phyloP scores from a whole-genome alignment of 768 basidiomycete genomes.

The Ramaria sp. region DNA sequence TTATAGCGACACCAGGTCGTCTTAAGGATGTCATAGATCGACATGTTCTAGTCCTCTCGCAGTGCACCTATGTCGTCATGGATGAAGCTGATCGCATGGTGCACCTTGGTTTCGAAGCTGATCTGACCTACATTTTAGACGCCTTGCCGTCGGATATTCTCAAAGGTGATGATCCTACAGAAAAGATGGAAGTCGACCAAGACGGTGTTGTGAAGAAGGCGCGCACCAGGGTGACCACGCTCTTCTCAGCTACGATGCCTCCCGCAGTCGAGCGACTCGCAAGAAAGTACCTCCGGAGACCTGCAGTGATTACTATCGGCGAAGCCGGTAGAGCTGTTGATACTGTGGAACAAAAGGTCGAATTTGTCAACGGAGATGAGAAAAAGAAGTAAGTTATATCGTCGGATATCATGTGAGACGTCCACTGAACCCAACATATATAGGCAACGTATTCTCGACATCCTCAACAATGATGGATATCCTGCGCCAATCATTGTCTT shows the following conservation, averaged over 20 bases:
- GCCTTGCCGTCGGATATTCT: conserved; percentile 79
- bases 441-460: conserved; percentile 80
- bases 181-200: conserved; percentile 72
- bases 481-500: conserved; percentile 94
- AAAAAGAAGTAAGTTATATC: conserved; percentile 79
- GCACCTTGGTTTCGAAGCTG: conserved; percentile 90
- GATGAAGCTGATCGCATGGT: conserved; percentile 99
- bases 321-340: conserved; percentile 97
- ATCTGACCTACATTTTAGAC: conserved; percentile 91
- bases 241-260: conserved; percentile 99
- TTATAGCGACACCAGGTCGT: conserved; percentile 98
- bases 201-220: conserved; percentile 55
- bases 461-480: conserved; percentile 78
- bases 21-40: conserved; percentile 96
- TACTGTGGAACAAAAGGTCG: conserved; percentile 93
- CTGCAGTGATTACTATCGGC: conserved; percentile 95
- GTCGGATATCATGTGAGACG: background rate
- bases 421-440: conserved; percentile 7
- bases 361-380: conserved; percentile 87
- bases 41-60: conserved; percentile 87
- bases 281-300: conserved; percentile 84
- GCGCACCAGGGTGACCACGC: conserved; percentile 81
- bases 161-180: conserved; percentile 71
- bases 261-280: conserved; percentile 92
- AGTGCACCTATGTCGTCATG: conserved; percentile 99